phyloP scores from a whole-genome alignment of 139 green algal species.

The Raphidocelis subcapitata region DNA sequence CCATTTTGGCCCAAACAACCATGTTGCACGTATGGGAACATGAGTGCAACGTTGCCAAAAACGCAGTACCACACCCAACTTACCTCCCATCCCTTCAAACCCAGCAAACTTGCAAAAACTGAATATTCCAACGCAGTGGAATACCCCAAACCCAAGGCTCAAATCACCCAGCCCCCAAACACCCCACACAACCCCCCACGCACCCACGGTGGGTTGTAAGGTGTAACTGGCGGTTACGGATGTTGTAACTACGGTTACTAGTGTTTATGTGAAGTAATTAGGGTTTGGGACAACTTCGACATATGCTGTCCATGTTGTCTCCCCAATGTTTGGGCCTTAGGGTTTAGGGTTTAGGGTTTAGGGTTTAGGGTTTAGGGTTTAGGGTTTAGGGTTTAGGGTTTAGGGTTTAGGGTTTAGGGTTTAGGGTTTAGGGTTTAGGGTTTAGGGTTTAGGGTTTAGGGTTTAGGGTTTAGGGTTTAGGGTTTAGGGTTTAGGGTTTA shows the following conservation, averaged over 20 bases:
- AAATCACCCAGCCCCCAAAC: background rate
- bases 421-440: conserved; percentile 1
- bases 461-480: conserved; percentile 1
- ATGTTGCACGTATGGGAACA: too few species aligned
- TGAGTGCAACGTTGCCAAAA: too few species aligned
- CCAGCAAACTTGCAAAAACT: too few species aligned
- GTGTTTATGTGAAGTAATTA: background rate
- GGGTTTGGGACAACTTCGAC: background rate
- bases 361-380: conserved; percentile 4
- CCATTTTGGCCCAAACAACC: too few species aligned
- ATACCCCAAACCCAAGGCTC: too few species aligned
- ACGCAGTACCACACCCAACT: too few species aligned
- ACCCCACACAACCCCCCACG: background rate
- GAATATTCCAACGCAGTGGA: too few species aligned
- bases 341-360: background rate
- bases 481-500: background rate
- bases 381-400: background rate
- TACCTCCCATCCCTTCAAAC: too few species aligned
- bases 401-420: background rate
- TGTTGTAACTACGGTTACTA: background rate
- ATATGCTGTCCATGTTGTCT: background rate
- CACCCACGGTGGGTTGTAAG: background rate
- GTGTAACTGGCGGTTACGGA: background rate
- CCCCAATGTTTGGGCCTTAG: background rate
- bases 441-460: background rate